A percentile compares a stretch with the other conserved stretches of the same genome.
These are phyloP conservation scores for Gamsiella multidivaricata DNA, from an alignment of 192 early-diverging fungal genomes.

Conservation along the genomic window DNA sequence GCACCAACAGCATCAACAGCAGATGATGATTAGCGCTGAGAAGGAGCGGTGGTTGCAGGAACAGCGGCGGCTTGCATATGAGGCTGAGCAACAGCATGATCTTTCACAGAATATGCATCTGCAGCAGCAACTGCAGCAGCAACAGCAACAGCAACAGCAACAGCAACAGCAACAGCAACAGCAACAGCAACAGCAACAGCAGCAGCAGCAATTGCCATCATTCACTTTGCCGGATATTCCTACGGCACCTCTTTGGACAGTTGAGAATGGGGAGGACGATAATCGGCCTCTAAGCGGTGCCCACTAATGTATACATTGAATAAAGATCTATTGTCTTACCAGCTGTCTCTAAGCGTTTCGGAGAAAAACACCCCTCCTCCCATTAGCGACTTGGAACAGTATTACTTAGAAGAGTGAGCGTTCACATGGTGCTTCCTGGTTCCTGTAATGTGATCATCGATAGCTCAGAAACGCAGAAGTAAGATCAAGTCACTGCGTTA, in stretches of 20 bases:
- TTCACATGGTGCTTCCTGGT: too few relatives aligned
- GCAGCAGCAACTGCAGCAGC: slow-evolving; percentile 1
- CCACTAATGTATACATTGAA: too few relatives aligned
- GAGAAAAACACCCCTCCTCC: too few relatives aligned
- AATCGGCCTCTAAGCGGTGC: slow-evolving; percentile 9
- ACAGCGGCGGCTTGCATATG: slow-evolving; percentile 35
- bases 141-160: background rate
- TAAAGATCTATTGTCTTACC: too few relatives aligned
- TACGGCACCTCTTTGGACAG: background rate
- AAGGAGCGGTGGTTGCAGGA: slow-evolving; percentile 51
- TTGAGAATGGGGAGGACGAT: slow-evolving; percentile 20
- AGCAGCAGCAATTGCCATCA: background rate
- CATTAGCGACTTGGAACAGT: too few relatives aligned
- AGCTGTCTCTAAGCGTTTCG: too few relatives aligned
- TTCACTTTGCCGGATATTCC: background rate
- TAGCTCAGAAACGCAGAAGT: too few relatives aligned
- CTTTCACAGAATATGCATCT: too few relatives aligned
- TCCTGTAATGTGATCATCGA: too few relatives aligned
- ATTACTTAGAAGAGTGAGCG: too few relatives aligned
- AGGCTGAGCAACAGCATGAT: slow-evolving; percentile 6
- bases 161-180: slow-evolving; percentile 26
- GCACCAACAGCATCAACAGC: slow-evolving; percentile 44
- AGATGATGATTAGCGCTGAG: slow-evolving; percentile 22
- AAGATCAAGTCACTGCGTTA: too few relatives aligned
- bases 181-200: slow-evolving; percentile 9